Evolutionary conservation across 2,329 filamentous ascomycete genomes (phyloP), one percentile per base, ranked within the genome.

Genomic region (Aureobasidium melanogenum): DNA sequence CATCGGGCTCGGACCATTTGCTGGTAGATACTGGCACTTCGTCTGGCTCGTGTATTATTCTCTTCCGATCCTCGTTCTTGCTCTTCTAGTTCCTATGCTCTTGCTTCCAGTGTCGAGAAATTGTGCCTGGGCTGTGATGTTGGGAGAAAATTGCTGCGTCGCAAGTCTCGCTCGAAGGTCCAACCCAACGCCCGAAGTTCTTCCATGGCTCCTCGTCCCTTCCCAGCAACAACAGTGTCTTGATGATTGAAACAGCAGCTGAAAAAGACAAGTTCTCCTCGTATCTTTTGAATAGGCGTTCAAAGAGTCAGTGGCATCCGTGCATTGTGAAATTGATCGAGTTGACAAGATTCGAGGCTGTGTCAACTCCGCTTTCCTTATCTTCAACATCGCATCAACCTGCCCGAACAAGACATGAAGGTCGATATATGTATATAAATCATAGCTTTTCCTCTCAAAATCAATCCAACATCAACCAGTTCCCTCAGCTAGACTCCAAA

Each of bases 21-120:
- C 54, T 57, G 41, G 41, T 44, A 22, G 5, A 38, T 57, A 26
- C 52, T 38, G 51, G 51, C 55, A 58, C 26, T 51, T 57, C 14
- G 41, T 26, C 54, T 26, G 22, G 41, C 41, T 41, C 32, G 19
- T 59, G 56, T 47, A 50, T 59, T 47, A 41, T 39, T 59, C 30
- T 59, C 46, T 39, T 41, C 41, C 17, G 22, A 50, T 17, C 14
- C 14, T 19, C 19, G 1, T n/a, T 36, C 55, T 59, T 46, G 22
- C 43, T 50, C 43, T 19, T 32, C 4, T 22, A 3, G 14, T 22
- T 44, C 17, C 46, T 8, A 14, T 34, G 52, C 26, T 56, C 34
- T 51, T 51, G 32, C 52, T 28, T 54, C 36, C 17, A 28, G 36
- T 54, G 34, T 54, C 24, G 15, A 22, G 12, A n/a, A 6, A 14